A percentile compares a stretch with the other conserved stretches of the same genome.
phyloP scores from a whole-genome alignment of 2,329 filamentous ascomycete species.

The Pseudohalonectria lignicola region DNA sequence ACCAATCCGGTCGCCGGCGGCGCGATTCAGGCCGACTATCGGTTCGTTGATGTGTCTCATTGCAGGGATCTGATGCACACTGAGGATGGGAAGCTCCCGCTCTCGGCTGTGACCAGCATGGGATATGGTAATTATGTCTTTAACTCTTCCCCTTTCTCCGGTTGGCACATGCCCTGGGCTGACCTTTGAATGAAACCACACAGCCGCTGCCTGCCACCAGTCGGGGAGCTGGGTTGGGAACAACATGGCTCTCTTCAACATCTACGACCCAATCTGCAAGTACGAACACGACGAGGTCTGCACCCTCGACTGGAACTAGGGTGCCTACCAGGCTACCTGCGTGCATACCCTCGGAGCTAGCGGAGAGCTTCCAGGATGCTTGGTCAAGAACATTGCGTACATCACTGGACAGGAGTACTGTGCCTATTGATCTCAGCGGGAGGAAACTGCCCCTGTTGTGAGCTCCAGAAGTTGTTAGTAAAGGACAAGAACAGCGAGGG shows the following conservation, averaged over 20 bases:
- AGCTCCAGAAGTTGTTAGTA: too few species aligned
- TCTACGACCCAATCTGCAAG: slow-evolving; percentile 35
- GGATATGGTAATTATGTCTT: slow-evolving; percentile 38
- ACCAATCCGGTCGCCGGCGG: slow-evolving; percentile 35
- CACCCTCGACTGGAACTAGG: slow-evolving; percentile 29
- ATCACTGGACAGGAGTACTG: too few species aligned
- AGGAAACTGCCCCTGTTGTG: too few species aligned
- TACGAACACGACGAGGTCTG: slow-evolving; percentile 34
- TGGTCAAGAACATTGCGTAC: too few species aligned
- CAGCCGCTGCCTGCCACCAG: slow-evolving; percentile 12
- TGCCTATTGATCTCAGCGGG: too few species aligned
- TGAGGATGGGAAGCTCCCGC: slow-evolving; percentile 15
- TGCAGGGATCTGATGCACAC: slow-evolving; percentile 33
- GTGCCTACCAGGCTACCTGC: too few species aligned
- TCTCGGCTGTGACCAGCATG: slow-evolving; percentile 39
- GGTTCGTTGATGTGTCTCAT: slow-evolving; percentile 28
- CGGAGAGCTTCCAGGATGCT: too few species aligned
- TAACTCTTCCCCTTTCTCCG: slow-evolving; percentile 3
- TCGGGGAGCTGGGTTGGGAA: slow-evolving; percentile 28
- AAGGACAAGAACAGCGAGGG: too few species aligned
- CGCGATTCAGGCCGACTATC: slow-evolving; percentile 32
- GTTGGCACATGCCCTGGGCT: neutral
- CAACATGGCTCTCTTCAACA: slow-evolving; percentile 39
- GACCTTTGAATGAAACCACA: slow-evolving; percentile 6
- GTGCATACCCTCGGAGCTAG: too few species aligned